Evolutionary conservation across 1,139 yeast genomes (phyloP).

Genomic region (Zygosaccharomyces sapae): DNA sequence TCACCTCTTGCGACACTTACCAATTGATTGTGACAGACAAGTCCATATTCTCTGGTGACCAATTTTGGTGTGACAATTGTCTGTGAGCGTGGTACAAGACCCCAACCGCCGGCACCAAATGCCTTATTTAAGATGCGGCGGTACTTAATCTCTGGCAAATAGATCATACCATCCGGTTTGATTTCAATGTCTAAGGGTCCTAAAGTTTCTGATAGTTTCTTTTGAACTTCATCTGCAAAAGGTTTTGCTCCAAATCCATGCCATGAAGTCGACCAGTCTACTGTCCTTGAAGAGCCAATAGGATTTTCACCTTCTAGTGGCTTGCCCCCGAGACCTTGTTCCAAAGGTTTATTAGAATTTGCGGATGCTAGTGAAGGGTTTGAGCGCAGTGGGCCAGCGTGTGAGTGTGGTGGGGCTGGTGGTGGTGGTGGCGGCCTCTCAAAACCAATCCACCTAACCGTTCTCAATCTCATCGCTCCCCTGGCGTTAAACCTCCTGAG

Average conservation of each 20-base stretch:
- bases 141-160: slow-evolving; percentile 91
- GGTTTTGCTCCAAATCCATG: slow-evolving; percentile 79
- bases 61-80: slow-evolving; percentile 62
- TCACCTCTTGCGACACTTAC: slow-evolving; percentile 95
- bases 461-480: background rate
- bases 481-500: background rate
- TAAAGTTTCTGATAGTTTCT: slow-evolving; percentile 56
- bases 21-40: slow-evolving; percentile 80
- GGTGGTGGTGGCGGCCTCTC: background rate
- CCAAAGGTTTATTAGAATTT: slow-evolving; percentile 7
- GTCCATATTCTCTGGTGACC: slow-evolving; percentile 84
- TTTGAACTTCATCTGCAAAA: slow-evolving; percentile 58
- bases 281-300: slow-evolving; percentile 16
- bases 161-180: slow-evolving; percentile 90
- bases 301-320: slow-evolving; percentile 11
- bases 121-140: slow-evolving; percentile 82
- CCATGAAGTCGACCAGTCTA: slow-evolving; percentile 71
- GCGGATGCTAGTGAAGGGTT: background rate
- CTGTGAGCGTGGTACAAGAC: slow-evolving; percentile 88
- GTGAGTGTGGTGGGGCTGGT: background rate
- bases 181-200: slow-evolving; percentile 75
- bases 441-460: background rate
- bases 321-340: slow-evolving; percentile 13
- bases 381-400: background rate
- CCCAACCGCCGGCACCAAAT: slow-evolving; percentile 99